A percentile compares a stretch with the other conserved stretches of the same genome.
Conservation (phyloP, 2,329 filamentous ascomycete species). For the Aspergillus arachidicola region DNA sequence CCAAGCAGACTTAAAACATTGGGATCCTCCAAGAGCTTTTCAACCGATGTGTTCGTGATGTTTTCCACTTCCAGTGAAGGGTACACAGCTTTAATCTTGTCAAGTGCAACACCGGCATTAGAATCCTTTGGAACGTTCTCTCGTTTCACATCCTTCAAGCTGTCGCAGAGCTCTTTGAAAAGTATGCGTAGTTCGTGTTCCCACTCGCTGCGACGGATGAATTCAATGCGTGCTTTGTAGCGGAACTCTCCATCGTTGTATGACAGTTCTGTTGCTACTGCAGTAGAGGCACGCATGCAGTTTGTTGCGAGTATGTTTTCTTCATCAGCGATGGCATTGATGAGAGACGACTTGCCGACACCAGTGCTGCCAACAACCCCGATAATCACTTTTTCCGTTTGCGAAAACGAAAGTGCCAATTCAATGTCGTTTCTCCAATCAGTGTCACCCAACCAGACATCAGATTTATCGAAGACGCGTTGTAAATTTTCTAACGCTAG, state of each 20-base stretch:
- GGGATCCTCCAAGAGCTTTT: slow-evolving; percentile 47
- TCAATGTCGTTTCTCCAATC: slow-evolving; percentile 7
- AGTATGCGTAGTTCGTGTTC: slow-evolving; percentile 53
- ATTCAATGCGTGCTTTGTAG: slow-evolving; percentile 62
- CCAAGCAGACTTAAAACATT: slow-evolving; percentile 51
- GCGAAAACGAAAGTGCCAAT: not conserved
- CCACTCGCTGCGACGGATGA: slow-evolving; percentile 58
- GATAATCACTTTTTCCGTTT: slow-evolving; percentile 44
- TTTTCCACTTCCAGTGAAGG: slow-evolving; percentile 44
- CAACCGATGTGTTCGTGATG: slow-evolving; percentile 38
- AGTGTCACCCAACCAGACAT: not conserved
- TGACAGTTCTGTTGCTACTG: slow-evolving; percentile 62
- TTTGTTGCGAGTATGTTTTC: slow-evolving; percentile 59
- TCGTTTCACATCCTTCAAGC: slow-evolving; percentile 40
- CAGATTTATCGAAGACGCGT: not conserved
- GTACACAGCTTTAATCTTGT: slow-evolving; percentile 46
- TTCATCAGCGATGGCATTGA: slow-evolving; percentile 66
- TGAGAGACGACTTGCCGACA: slow-evolving; percentile 63
- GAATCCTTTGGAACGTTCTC: slow-evolving; percentile 47
- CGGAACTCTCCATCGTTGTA: slow-evolving; percentile 54
- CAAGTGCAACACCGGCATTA: slow-evolving; percentile 46
- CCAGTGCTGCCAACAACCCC: slow-evolving; percentile 66
- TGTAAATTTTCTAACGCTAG: not conserved
- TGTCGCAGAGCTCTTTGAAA: slow-evolving; percentile 51
- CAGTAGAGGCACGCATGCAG: slow-evolving; percentile 65